Evolutionary conservation across 2,329 filamentous ascomycete species (phyloP), one percentile per base, ranked within the genome.

Genomic region (Phaeosphaeriaceae sp.): DNA sequence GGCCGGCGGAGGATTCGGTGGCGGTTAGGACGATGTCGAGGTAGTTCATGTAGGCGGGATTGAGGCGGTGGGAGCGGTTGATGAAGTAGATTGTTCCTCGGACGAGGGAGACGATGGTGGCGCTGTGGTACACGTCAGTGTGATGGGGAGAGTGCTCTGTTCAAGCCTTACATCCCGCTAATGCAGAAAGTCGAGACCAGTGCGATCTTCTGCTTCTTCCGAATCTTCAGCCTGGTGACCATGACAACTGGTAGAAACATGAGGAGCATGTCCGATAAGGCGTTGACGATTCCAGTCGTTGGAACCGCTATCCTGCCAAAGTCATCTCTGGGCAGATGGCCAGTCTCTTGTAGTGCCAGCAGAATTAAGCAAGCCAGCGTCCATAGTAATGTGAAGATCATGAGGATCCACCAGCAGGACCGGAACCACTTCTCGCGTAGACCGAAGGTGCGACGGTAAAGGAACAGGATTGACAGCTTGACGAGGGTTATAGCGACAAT

Each of bases 381-480:
- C 56, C 55, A 63, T 9, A 60, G 30, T 3, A 58, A 8, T 1
- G 54, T 35, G 17, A 63, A 51, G 10, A 17, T 52, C 15, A 63
- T n/a, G 5, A 47, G 22, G 3, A 40, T 21, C 49, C 50, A 61
- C 58, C 61, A 64, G 13, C 52, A 55, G 30, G 32, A 52, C 3
- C 58, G 54, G 43, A 60, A 59, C 55, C 55, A 63, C 5, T 32
- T 48, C 28, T 54, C 56, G 24, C 54, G 51, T 53, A 60, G 54
- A 2, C 52, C 60, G 21, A 65, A 63, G 15, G 52, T 65, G 11
- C 62, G 55, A 15, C 55, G 52, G 35, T 60, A 65, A 10, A 65
- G 46, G 48, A 65, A 65, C 3, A 63, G 43, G 17, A 65, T 63
- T n/a, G 59, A 63, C 7, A 55, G 35, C 43, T 65, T 65, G 23